Evolutionary conservation across 2,329 filamentous ascomycete species (phyloP).

Genomic region (Nemania sp.): DNA sequence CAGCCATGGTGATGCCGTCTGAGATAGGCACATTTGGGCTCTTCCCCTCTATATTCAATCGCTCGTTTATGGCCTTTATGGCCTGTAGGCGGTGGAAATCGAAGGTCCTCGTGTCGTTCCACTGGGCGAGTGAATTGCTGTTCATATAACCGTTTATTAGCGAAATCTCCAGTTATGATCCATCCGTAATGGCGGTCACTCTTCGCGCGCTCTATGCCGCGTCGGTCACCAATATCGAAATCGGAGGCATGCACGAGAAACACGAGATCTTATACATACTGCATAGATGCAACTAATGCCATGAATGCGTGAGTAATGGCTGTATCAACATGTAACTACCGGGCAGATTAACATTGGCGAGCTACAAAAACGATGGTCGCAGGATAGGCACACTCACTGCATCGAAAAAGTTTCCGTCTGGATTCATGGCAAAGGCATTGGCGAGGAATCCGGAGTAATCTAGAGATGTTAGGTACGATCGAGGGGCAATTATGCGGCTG

Average conservation of each 20-base stretch:
- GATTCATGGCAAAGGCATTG: conserved; percentile 42
- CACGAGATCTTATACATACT: conserved; percentile 27
- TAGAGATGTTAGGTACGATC: conserved; percentile 23
- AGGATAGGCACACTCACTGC: conserved; percentile 31
- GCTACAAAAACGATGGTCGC: not conserved
- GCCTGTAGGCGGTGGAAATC: conserved; percentile 43
- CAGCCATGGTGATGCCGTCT: conserved; percentile 41
- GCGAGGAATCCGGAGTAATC: conserved; percentile 42
- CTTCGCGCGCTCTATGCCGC: not conserved
- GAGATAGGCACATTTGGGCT: conserved; percentile 38
- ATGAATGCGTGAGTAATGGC: conserved; percentile 43
- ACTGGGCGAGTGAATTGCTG: conserved; percentile 40
- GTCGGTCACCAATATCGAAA: not conserved
- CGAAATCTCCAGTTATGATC: not conserved
- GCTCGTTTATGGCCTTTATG: conserved; percentile 41
- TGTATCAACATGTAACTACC: conserved; percentile 40
- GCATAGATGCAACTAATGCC: conserved; percentile 43
- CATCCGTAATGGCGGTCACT: not conserved
- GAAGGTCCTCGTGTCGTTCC: conserved; percentile 42
- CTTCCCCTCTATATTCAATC: conserved; percentile 41
- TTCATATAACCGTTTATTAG: conserved; percentile 8
- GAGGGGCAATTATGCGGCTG: not conserved
- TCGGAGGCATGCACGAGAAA: not conserved
- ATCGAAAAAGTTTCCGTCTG: conserved; percentile 39
- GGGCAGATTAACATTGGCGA: conserved; percentile 13